These are phyloP conservation scores for Paramecium octaurelia DNA, from an alignment of 73 alveolate species.

Conservation along the genomic window DNA sequence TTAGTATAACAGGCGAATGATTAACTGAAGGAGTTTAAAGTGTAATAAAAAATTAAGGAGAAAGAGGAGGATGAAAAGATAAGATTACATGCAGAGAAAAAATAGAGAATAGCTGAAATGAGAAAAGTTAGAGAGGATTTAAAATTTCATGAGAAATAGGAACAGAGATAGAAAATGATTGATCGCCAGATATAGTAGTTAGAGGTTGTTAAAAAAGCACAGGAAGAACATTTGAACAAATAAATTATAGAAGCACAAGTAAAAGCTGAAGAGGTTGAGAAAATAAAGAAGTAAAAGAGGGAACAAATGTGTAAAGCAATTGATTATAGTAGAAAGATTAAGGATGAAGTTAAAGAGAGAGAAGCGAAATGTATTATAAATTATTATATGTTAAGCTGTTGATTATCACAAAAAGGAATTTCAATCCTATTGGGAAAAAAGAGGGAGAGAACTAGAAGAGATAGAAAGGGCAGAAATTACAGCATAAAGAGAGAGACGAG, in stretches of 20 bases:
- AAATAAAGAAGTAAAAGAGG: slow-evolving; percentile 5
- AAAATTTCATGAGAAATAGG: slow-evolving; percentile 1
- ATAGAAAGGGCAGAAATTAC: neutral
- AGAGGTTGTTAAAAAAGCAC: neutral
- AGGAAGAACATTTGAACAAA: neutral
- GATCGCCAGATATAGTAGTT: neutral
- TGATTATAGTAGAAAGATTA: slow-evolving; percentile 9
- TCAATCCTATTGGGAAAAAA: slow-evolving; percentile 18
- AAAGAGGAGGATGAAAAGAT: slow-evolving; percentile 1
- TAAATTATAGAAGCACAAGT: neutral
- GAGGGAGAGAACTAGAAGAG: slow-evolving; percentile 25
- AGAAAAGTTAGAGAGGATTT: slow-evolving; percentile 43
- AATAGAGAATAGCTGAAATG: slow-evolving; percentile 19
- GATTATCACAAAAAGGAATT: slow-evolving; percentile 39
- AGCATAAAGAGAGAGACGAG: neutral
- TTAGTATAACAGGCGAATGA: slow-evolving; percentile 6
- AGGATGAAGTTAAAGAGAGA: neutral
- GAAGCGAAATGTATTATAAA: neutral
- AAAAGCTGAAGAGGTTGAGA: slow-evolving; percentile 33
- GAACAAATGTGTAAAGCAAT: neutral
- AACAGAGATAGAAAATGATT: slow-evolving; percentile 10
- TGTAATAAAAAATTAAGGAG: neutral
- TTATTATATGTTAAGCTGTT: neutral
- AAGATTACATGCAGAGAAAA: slow-evolving; percentile 27
- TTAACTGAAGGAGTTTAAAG: neutral